Evolutionary conservation across 768 basidiomycete genomes (phyloP).

Genomic region (Mycena belliarum): DNA sequence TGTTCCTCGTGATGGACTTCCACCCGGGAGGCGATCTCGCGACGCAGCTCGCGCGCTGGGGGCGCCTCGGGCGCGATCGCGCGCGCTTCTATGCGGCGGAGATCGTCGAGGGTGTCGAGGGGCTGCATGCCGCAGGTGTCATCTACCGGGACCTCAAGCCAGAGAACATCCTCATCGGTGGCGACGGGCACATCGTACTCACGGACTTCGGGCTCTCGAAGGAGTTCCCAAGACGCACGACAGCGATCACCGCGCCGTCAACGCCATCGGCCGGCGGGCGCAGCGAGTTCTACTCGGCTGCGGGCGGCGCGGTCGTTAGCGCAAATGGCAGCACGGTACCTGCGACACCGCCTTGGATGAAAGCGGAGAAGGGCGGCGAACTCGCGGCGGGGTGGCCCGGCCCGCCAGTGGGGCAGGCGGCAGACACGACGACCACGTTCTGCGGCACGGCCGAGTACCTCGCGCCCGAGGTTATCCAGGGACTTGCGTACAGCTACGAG

Average conservation of each 20-base stretch:
- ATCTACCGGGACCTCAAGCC: slow-evolving; percentile 98
- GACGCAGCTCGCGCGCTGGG: slow-evolving; percentile 96
- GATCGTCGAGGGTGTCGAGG: slow-evolving; percentile 95
- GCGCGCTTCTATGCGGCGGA: slow-evolving; percentile 97
- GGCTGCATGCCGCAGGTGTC: slow-evolving; percentile 90
- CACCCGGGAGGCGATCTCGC: slow-evolving; percentile 96
- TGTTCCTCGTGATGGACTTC: slow-evolving; percentile 98
- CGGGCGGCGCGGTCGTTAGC: neutral
- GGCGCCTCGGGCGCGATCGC: slow-evolving; percentile 87
- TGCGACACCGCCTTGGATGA: slow-evolving; percentile 79
- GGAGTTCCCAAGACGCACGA: slow-evolving; percentile 70
- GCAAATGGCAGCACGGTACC: slow-evolving; percentile 31
- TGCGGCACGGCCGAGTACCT: slow-evolving; percentile 97
- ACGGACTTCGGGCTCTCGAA: slow-evolving; percentile 97
- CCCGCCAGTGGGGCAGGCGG: slow-evolving; percentile 41
- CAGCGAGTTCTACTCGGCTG: slow-evolving; percentile 57
- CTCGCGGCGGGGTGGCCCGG: slow-evolving; percentile 59
- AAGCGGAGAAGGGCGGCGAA: slow-evolving; percentile 56
- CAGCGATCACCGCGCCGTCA: slow-evolving; percentile 51
- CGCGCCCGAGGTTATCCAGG: slow-evolving; percentile 95
- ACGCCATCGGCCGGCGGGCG: slow-evolving; percentile 55
- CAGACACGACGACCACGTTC: slow-evolving; percentile 81
- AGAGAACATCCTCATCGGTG: slow-evolving; percentile 93
- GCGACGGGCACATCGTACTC: slow-evolving; percentile 93
- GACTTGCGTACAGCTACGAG: slow-evolving; percentile 86